These are phyloP conservation scores for Boletus reticuloceps DNA, from an alignment of 768 basidiomycete genomes.

Conservation along the genomic window DNA sequence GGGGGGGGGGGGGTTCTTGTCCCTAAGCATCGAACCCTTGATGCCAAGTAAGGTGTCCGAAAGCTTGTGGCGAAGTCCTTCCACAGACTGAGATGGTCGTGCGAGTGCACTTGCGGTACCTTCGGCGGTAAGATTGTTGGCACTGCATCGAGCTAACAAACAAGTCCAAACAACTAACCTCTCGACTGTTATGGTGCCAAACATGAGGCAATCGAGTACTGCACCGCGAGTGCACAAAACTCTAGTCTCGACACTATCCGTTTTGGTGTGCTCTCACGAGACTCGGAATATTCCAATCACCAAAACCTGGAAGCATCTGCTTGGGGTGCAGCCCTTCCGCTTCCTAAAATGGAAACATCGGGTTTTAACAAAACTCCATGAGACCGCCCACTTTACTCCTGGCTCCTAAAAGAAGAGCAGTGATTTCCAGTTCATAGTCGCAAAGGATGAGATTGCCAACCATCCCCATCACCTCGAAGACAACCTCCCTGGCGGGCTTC, in stretches of 20 bases:
- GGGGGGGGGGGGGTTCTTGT: slow-evolving; percentile 42
- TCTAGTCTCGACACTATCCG: too few relatives aligned
- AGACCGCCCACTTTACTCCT: slow-evolving; percentile 85
- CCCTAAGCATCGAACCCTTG: slow-evolving; percentile 47
- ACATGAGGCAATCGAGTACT: slow-evolving; percentile 79
- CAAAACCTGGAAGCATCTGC: too few relatives aligned
- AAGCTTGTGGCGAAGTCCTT: slow-evolving; percentile 22
- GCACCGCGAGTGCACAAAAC: slow-evolving; percentile 88
- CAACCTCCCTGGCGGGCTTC: slow-evolving; percentile 79
- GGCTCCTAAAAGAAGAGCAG: slow-evolving; percentile 84
- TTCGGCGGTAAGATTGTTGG: slow-evolving; percentile 25
- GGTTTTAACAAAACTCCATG: slow-evolving; percentile 91
- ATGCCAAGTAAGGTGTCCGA: slow-evolving; percentile 39
- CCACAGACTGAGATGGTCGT: slow-evolving; percentile 22
- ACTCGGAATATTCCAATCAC: too few relatives aligned
- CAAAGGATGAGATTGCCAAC: slow-evolving; percentile 84
- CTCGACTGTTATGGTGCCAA: slow-evolving; percentile 96
- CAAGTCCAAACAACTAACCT: slow-evolving; percentile 44
- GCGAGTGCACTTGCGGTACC: slow-evolving; percentile 30
- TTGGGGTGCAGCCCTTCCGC: too few relatives aligned
- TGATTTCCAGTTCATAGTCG: slow-evolving; percentile 92
- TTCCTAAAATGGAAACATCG: too few relatives aligned
- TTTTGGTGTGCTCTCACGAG: too few relatives aligned
- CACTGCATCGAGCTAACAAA: slow-evolving; percentile 18
- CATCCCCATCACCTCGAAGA: slow-evolving; percentile 76